Base-by-base conservation (phyloP, 768 basidiomycete species). In the Boletus rex-veris region DNA sequence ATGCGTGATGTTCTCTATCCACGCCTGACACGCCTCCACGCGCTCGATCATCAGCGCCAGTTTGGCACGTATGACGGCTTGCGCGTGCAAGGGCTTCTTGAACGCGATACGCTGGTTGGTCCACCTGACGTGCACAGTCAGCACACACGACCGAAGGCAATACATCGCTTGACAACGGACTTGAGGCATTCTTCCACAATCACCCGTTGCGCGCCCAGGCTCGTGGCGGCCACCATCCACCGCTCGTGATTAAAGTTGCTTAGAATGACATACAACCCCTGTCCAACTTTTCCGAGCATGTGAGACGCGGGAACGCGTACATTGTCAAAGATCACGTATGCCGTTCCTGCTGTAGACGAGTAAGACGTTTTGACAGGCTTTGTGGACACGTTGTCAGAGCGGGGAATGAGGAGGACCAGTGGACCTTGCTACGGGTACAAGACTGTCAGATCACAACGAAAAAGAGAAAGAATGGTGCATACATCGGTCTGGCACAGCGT, bases 281-380 rank as follows among this genome's bases (percentile, higher is more conserved):
- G 81, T 49, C 92, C 89, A 53, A 89, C 83, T 59, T 84, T 76
- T 9, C 96, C 96, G n/a, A 98, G 81, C 46, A 90, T 91, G 66
- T 98, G 85, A 42, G 86, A 80, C 9, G 89, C 77, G 0, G 95
- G 93, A 0, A 96, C 93, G 48, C 89, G 87, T 58, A 83, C 79
- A 57, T 85, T 83, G 66, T 92, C 82, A 64, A 93, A 94, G 0
- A 80, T 87, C 28, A 96, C 84, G 62, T 82, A 93, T 4, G 88
- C 87, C 1, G 94, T 98, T 7, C 96, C 96, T 4, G 96, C 96
- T 0, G 88, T 86, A 4, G 89, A 67, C 0, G 95, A 98, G 71
- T 98, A 98, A 1, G 89, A 81, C 0, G 95, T 98, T 74, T 93
- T 94, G 73, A 98, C 89, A 21, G 84, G 83, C 64, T 88, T 92